Percentiles rank a stretch among this genome's conserved stretches.
Conservation (phyloP, 768 basidiomycete species). For the Leccinum imitatum region DNA sequence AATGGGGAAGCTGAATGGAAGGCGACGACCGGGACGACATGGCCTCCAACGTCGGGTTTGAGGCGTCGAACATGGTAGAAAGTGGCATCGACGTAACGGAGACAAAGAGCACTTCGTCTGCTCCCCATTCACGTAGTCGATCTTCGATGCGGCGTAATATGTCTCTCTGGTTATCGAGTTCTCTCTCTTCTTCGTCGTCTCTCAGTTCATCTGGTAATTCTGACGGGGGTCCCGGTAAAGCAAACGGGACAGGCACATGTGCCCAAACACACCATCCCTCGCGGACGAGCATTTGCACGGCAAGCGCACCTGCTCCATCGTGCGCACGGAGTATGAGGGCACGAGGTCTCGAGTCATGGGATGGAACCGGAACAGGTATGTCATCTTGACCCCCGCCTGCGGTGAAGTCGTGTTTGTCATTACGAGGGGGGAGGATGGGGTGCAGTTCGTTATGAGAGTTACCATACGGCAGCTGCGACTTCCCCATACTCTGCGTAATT, state of each 20-base stretch:
- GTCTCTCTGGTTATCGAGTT: constrained; percentile 40
- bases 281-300: constrained; percentile 70
- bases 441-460: constrained; percentile 29
- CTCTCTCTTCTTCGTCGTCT: constrained; percentile 33
- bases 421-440: constrained; percentile 26
- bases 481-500: constrained; percentile 29
- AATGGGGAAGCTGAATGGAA: constrained; percentile 26
- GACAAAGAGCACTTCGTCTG: constrained; percentile 73
- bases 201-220: constrained; percentile 35
- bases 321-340: constrained; percentile 73
- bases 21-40: constrained; percentile 25
- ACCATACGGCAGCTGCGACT: constrained; percentile 24
- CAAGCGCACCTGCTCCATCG: constrained; percentile 73
- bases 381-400: constrained; percentile 27
- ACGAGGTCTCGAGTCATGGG: constrained; percentile 30
- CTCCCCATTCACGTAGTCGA: constrained; percentile 66
- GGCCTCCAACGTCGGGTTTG: constrained; percentile 19
- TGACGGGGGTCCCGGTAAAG: constrained; percentile 34
- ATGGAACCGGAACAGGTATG: not conserved
- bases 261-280: constrained; percentile 76
- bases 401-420: constrained; percentile 26
- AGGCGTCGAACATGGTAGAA: constrained; percentile 24
- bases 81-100: constrained; percentile 23
- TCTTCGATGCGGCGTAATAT: constrained; percentile 50
- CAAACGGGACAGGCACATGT: constrained; percentile 49